Evolutionary conservation across 352 stramenopile species (phyloP).

Genomic region (Phytophthora pinifolia): DNA sequence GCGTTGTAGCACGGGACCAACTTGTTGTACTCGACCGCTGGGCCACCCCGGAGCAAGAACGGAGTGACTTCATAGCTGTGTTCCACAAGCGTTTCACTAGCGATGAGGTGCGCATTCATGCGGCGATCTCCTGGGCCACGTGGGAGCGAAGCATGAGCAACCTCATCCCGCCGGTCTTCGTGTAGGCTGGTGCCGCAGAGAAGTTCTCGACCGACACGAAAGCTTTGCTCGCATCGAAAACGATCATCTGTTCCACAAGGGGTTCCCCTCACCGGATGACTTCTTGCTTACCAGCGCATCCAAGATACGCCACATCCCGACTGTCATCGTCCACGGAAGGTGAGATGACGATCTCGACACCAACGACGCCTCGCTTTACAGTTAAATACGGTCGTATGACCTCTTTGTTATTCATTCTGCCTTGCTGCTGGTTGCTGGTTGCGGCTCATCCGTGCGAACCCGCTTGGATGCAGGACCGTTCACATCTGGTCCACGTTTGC

Average conservation of each 20-base stretch:
- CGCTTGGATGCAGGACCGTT: slow-evolving; percentile 18
- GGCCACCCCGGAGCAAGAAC: slow-evolving; percentile 77
- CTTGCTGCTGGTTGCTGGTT: slow-evolving; percentile 9
- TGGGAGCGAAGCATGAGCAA: slow-evolving; percentile 88
- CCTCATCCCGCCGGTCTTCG: slow-evolving; percentile 40
- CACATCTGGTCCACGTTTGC: slow-evolving; percentile 20
- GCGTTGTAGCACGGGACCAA: slow-evolving; percentile 42
- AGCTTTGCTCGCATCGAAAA: slow-evolving; percentile 93
- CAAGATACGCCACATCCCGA: slow-evolving; percentile 89
- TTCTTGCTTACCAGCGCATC: slow-evolving; percentile 84
- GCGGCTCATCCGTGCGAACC: slow-evolving; percentile 16
- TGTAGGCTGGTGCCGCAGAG: slow-evolving; percentile 41
- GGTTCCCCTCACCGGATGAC: slow-evolving; percentile 80
- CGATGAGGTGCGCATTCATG: slow-evolving; percentile 53
- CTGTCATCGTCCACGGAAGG: slow-evolving; percentile 86
- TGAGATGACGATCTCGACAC: slow-evolving; percentile 10
- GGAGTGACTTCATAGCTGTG: slow-evolving; percentile 68
- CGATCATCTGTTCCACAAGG: slow-evolving; percentile 89
- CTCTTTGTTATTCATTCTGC: slow-evolving; percentile 24
- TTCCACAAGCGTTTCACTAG: slow-evolving; percentile 85
- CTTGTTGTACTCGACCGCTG: slow-evolving; percentile 88
- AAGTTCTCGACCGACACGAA: slow-evolving; percentile 67
- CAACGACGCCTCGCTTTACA: neutral
- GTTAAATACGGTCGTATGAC: slow-evolving; percentile 35
- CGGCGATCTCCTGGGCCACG: slow-evolving; percentile 83